phyloP scores from a whole-genome alignment of 441 rosid species.

The Eruca vesicaria region DNA sequence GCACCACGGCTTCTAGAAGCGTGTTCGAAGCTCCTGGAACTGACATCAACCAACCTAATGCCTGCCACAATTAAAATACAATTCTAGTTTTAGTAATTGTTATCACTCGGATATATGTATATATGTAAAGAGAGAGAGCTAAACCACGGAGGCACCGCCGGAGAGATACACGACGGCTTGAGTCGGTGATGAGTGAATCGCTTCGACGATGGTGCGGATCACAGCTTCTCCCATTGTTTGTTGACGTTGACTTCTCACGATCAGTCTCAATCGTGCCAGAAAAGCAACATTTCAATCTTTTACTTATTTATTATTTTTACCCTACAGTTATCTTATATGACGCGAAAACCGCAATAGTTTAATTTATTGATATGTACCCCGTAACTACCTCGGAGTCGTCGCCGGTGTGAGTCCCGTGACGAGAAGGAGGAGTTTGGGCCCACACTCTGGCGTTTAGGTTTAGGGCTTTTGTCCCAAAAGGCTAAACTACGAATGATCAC shows the following conservation, averaged over 20 bases:
- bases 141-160: constrained; percentile 95
- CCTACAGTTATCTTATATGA: background rate
- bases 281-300: constrained; percentile 5
- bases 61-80: constrained; percentile 37
- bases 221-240: constrained; percentile 51
- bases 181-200: constrained; percentile 64
- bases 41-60: constrained; percentile 75
- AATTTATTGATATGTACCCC: background rate
- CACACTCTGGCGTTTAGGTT: constrained; percentile 5
- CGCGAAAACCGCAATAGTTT: background rate
- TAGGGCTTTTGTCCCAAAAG: constrained; percentile 11
- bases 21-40: constrained; percentile 91
- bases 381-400: constrained; percentile 27
- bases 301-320: background rate
- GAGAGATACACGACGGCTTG: constrained; percentile 77
- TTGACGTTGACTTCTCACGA: background rate
- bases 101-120: background rate
- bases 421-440: background rate
- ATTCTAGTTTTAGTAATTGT: background rate
- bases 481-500: background rate
- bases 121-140: background rate
- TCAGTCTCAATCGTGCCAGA: constrained; percentile 4
- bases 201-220: constrained; percentile 64
- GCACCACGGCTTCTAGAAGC: constrained; percentile 77
- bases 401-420: constrained; percentile 31